A percentile compares a stretch with the other conserved stretches of the same genome.
Conservation (phyloP, 352 stramenopile species). For the Phytophthora melonis region DNA sequence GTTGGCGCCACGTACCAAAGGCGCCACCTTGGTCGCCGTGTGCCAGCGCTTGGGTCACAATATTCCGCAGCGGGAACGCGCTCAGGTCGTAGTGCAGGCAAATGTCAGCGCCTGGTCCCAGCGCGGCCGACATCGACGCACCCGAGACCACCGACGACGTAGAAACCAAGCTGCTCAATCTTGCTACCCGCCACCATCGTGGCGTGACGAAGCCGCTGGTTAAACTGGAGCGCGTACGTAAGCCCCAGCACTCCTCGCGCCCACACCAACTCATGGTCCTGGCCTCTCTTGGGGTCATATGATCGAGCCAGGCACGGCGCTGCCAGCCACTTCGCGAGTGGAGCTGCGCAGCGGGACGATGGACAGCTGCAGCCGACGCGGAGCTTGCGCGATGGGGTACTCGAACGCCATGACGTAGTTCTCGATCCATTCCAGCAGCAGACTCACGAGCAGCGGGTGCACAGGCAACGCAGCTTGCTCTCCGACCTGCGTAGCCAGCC, state of each 20-base stretch:
- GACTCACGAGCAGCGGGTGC: constrained; percentile 60
- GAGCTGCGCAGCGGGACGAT: constrained; percentile 64
- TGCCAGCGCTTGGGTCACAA: constrained; percentile 45
- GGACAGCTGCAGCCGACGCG: constrained; percentile 61
- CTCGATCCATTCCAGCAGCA: constrained; percentile 77
- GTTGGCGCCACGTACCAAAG: constrained; percentile 65
- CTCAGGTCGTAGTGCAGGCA: constrained; percentile 60
- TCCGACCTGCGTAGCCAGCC: constrained; percentile 55
- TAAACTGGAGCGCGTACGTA: constrained; percentile 74
- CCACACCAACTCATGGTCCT: constrained; percentile 38
- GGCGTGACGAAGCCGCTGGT: constrained; percentile 66
- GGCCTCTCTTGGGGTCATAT: constrained; percentile 18
- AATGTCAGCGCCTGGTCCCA: constrained; percentile 53
- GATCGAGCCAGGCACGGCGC: constrained; percentile 27
- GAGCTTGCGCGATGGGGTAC: constrained; percentile 66
- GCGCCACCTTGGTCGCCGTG: constrained; percentile 43
- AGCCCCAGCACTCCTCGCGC: constrained; percentile 55
- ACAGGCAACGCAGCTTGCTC: constrained; percentile 53
- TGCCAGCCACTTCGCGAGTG: constrained; percentile 54
- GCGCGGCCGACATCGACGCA: constrained; percentile 33
- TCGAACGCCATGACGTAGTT: constrained; percentile 84
- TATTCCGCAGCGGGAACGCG: constrained; percentile 56
- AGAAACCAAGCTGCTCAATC: constrained; percentile 48
- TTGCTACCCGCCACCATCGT: constrained; percentile 66
- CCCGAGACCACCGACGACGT: constrained; percentile 38